Evolutionary conservation across 169 alveolate species (phyloP).

Genomic region (Perkinsus olseni): DNA sequence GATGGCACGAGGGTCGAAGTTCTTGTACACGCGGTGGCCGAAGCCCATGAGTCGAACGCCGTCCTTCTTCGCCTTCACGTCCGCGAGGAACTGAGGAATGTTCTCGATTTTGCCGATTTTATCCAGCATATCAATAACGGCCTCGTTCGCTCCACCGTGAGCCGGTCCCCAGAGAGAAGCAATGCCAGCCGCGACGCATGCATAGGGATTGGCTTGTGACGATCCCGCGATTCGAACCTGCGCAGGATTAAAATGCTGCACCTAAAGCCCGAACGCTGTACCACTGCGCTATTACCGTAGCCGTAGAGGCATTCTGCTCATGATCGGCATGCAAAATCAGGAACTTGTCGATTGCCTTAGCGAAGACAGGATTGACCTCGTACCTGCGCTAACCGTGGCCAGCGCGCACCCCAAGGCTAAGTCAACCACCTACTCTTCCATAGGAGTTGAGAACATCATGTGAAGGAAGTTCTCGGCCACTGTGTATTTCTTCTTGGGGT

Average conservation of each 20-base stretch:
- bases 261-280: no score
- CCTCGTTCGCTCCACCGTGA: constrained; percentile 83
- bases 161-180: constrained; percentile 77
- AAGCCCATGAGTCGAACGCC: constrained; percentile 67
- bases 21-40: constrained; percentile 78
- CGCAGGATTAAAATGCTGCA: no score
- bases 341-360: constrained; percentile 59
- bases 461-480: constrained; percentile 62
- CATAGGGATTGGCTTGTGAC: constrained; percentile 51
- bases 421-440: constrained; percentile 33
- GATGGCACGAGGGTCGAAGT: constrained; percentile 71
- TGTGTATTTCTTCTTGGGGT: constrained; percentile 37
- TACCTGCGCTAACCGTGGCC: constrained; percentile 10
- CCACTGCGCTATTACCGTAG: constrained; percentile 43
- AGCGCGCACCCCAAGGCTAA: no score
- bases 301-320: constrained; percentile 74
- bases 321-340: constrained; percentile 76
- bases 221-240: no score
- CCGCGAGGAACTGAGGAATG: constrained; percentile 41
- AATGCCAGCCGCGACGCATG: constrained; percentile 75
- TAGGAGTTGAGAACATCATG: constrained; percentile 71
- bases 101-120: constrained; percentile 47
- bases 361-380: constrained; percentile 44
- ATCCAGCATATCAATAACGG: constrained; percentile 65
- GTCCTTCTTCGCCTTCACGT: constrained; percentile 51